Conservation (phyloP, 768 basidiomycete species). For the Clavulina sp. region DNA sequence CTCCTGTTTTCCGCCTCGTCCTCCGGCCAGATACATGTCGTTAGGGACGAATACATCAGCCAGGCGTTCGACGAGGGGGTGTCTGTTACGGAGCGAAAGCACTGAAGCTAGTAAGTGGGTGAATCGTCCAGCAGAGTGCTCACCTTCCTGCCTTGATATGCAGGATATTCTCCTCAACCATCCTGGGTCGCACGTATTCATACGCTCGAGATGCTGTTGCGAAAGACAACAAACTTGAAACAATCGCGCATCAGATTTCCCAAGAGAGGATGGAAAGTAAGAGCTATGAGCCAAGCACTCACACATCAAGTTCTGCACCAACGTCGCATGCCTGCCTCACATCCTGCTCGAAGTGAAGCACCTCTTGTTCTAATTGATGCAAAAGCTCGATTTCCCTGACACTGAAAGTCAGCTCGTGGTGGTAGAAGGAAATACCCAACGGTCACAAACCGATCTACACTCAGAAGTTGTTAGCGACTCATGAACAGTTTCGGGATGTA, state of each 20-base stretch:
- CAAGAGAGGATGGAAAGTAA: too few relatives aligned
- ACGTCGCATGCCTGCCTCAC: slow-evolving; percentile 46
- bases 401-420: not conserved
- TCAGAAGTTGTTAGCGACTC: too few relatives aligned
- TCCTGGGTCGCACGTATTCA: slow-evolving; percentile 53
- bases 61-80: slow-evolving; percentile 79
- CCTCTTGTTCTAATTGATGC: slow-evolving; percentile 54
- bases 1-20: slow-evolving; percentile 18
- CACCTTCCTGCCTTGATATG: slow-evolving; percentile 62
- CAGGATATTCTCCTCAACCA: slow-evolving; percentile 67
- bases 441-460: slow-evolving; percentile 26
- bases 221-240: slow-evolving; percentile 42
- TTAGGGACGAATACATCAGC: slow-evolving; percentile 80
- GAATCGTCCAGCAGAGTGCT: too few relatives aligned
- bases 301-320: slow-evolving; percentile 82
- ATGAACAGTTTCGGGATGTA: not conserved
- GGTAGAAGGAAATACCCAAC: slow-evolving; percentile 11
- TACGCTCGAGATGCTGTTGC: slow-evolving; percentile 48
- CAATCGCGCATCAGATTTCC: not conserved
- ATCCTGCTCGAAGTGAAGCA: slow-evolving; percentile 35
- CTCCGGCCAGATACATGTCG: slow-evolving; percentile 49
- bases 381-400: slow-evolving; percentile 67
- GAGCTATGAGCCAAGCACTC: too few relatives aligned
- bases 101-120: too few relatives aligned
- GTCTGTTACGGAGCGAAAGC: too few relatives aligned